Conservation (phyloP, 495 filamentous ascomycete species). For the Pseudomonodictys pantanalensis region DNA sequence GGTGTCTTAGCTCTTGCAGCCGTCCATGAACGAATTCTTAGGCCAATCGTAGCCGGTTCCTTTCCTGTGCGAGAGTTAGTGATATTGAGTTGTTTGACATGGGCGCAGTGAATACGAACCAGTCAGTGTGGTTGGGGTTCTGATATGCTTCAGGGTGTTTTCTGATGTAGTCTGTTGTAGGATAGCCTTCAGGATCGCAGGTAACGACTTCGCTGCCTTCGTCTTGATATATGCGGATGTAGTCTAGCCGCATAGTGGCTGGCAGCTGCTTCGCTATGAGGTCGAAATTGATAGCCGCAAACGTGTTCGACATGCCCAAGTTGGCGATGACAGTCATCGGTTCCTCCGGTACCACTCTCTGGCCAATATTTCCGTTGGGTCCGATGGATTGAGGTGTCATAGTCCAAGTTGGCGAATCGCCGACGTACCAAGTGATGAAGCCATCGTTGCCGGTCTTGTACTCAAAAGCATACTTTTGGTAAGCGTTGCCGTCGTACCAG, state of each 20-base stretch:
- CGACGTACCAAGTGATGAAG: constrained; percentile 66
- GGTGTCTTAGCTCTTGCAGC: constrained; percentile 37
- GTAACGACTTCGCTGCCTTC: constrained; percentile 57
- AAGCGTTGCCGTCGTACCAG: constrained; percentile 73
- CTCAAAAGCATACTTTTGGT: constrained; percentile 71
- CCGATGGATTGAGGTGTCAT: constrained; percentile 62
- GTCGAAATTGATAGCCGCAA: constrained; percentile 58
- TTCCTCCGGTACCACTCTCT: constrained; percentile 65
- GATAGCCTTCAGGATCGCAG: constrained; percentile 68
- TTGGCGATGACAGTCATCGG: constrained; percentile 70
- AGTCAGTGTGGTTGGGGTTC: constrained; percentile 63
- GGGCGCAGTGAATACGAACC: constrained; percentile 40
- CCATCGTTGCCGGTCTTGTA: constrained; percentile 64
- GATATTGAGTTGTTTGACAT: constrained; percentile 35
- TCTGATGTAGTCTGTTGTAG: constrained; percentile 68
- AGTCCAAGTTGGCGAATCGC: constrained; percentile 62
- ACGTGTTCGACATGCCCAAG: constrained; percentile 69
- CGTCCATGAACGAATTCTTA: constrained; percentile 50
- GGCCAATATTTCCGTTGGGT: constrained; percentile 72
- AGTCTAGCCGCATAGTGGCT: constrained; percentile 70
- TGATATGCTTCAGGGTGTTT: constrained; percentile 60
- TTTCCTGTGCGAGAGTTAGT: constrained; percentile 14
- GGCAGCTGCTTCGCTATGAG: constrained; percentile 58
- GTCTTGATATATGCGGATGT: constrained; percentile 73
- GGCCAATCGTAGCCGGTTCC: constrained; percentile 47